Conservation (phyloP, 495 filamentous ascomycete species). For the Trichoderma parareesei region DNA sequence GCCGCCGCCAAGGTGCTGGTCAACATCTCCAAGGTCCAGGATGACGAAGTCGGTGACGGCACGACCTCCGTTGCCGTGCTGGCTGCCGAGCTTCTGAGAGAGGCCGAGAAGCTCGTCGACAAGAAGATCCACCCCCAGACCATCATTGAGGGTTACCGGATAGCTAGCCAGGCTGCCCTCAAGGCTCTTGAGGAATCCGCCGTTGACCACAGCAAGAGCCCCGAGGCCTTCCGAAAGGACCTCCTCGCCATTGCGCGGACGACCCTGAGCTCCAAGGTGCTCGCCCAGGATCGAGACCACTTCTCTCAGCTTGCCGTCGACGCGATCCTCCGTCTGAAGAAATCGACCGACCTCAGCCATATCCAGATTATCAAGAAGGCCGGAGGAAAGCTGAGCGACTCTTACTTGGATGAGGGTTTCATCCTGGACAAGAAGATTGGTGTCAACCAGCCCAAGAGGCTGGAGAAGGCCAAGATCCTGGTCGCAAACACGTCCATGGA, state of each 20-base stretch:
- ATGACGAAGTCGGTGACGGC: constrained; percentile 82
- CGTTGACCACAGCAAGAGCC: constrained; percentile 78
- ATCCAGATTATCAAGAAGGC: constrained; percentile 99
- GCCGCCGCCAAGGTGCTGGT: constrained; percentile 95
- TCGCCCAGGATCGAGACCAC: constrained; percentile 87
- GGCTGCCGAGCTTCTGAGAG: constrained; percentile 88
- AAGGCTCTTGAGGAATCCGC: constrained; percentile 74
- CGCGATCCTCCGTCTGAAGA: constrained; percentile 82
- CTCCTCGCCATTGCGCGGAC: constrained; percentile 85
- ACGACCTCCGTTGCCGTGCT: constrained; percentile 65
- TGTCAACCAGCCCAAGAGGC: constrained; percentile 92
- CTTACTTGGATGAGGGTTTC: constrained; percentile 95
- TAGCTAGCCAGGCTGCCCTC: constrained; percentile 85
- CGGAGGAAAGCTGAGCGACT: constrained; percentile 92
- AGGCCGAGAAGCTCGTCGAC: constrained; percentile 93
- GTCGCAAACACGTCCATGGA: constrained; percentile 99
- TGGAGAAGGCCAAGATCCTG: constrained; percentile 97
- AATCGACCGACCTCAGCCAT: constrained; percentile 89
- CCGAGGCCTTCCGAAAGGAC: constrained; percentile 79
- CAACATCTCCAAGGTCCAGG: constrained; percentile 98
- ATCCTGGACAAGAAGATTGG: constrained; percentile 98
- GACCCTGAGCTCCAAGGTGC: constrained; percentile 96
- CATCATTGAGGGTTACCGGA: constrained; percentile 97
- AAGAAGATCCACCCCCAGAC: constrained; percentile 98
- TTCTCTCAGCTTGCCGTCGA: constrained; percentile 89